Evolutionary conservation across 371 early-diverging fungal species (phyloP), one percentile per base, ranked within the genome.

Genomic region (Zychaea mexicana): DNA sequence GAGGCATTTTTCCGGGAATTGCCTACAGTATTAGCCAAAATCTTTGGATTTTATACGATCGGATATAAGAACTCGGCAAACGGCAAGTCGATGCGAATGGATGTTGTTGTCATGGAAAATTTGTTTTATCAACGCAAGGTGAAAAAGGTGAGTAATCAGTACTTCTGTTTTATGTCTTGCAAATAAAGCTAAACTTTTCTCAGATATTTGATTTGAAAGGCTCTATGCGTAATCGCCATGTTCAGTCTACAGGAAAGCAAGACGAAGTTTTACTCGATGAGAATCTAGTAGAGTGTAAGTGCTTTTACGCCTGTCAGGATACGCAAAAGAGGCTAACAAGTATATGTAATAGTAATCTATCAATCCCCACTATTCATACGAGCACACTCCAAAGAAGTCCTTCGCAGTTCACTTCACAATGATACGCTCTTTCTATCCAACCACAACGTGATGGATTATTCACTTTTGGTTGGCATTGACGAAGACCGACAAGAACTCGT

Each of bases 391-490:
- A 97, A 98, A 69, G 84, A 87, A 42, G 83, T 92, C 38, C 74
- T 98, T 15, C 82, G 85, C 36, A 90, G 88, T 15, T 92, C 95
- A 3, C 76, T 98, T 0, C 90, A 86, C 62, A 96, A 96, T 65
- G 98, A 98, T 71, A 95, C 97, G 0, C 74, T 93, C n/a, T 98
- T 98, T 70, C 67, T 98, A 64, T 90, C 90, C 8, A 86, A 83
- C 47, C 80, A 90, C 63, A 93, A 96, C 64, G 96, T 98, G 21
- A 97, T 98, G 97, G 98, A 98, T 74, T 98, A 98, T 70, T 96
- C 97, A 4, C 83, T 98, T 22, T 74, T 98, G 21, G 95, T 96
- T 0, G 98, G 97, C 1, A 90, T 98, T 52, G 96, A 96, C 64
- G 91, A 91, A 33, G 87, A 91, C 27, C 75, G 80, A 15, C 86